Conservation (phyloP, 768 basidiomycete species). For the Boletus reticuloceps region DNA sequence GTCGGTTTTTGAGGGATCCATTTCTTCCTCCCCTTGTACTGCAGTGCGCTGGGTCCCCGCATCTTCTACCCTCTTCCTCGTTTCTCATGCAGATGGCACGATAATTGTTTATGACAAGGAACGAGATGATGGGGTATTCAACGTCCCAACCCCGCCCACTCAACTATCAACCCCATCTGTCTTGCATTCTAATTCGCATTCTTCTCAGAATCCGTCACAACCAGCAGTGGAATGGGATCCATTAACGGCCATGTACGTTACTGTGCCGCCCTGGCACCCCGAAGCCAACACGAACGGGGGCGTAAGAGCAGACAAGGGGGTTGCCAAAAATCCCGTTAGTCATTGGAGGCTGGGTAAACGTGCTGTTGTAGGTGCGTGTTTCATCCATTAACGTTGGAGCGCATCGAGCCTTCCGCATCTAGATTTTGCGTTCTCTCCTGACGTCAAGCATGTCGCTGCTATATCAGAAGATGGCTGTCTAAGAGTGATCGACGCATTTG, state of each 20-base stretch:
- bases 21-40: slow-evolving; percentile 80
- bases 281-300: slow-evolving; percentile 35
- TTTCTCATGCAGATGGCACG: slow-evolving; percentile 85
- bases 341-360: slow-evolving; percentile 82
- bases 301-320: slow-evolving; percentile 58
- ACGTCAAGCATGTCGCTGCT: slow-evolving; percentile 85
- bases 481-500: slow-evolving; percentile 83
- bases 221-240: slow-evolving; percentile 68
- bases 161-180: slow-evolving; percentile 28
- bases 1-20: slow-evolving; percentile 54
- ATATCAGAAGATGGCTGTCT: slow-evolving; percentile 93
- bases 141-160: slow-evolving; percentile 50
- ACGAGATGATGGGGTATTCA: slow-evolving; percentile 80
- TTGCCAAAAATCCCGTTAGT: slow-evolving; percentile 82
- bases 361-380: slow-evolving; percentile 62
- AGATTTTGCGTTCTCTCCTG: slow-evolving; percentile 95
- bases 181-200: slow-evolving; percentile 25
- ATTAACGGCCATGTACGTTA: slow-evolving; percentile 69
- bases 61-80: slow-evolving; percentile 78
- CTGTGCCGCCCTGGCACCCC: slow-evolving; percentile 86
- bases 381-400: not conserved
- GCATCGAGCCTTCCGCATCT: not conserved
- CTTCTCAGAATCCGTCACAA: slow-evolving; percentile 22
- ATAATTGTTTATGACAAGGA: slow-evolving; percentile 90
- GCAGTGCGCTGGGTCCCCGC: slow-evolving; percentile 87